Percentiles rank a stretch among this genome's conserved stretches.
Conservation (phyloP, 768 basidiomycete genomes). For the Rhizopogon vesiculosus region DNA sequence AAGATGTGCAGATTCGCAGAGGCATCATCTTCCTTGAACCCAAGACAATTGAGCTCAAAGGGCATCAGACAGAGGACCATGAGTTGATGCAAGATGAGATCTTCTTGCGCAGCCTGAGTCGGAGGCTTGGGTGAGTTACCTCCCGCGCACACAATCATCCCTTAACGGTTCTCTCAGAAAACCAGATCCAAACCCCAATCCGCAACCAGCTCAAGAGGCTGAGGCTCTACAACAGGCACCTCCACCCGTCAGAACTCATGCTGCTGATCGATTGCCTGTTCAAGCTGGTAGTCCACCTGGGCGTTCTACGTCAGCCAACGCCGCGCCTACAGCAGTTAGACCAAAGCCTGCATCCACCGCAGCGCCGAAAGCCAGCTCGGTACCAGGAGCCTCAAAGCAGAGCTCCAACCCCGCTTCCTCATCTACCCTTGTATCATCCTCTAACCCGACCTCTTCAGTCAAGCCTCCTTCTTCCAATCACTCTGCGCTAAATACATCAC, state of each 20-base stretch:
- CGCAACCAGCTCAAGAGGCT: background rate
- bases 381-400: background rate
- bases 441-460: conserved; percentile 5
- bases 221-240: background rate
- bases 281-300: background rate
- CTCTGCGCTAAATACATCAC: conserved; percentile 5
- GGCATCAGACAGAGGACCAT: conserved; percentile 59
- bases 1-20: conserved; percentile 59
- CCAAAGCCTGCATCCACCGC: background rate
- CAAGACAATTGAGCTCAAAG: conserved; percentile 52
- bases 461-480: background rate
- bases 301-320: background rate
- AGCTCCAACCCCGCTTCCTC: conserved; percentile 6
- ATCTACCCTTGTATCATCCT: conserved; percentile 13
- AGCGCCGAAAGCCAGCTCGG: background rate
- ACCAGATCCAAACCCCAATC: conserved; percentile 19
- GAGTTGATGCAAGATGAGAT: conserved; percentile 51
- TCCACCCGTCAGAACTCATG: background rate
- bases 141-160: background rate
- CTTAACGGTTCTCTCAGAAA: conserved; percentile 11
- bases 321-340: background rate
- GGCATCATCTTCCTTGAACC: conserved; percentile 81
- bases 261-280: background rate
- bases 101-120: conserved; percentile 58
- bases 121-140: conserved; percentile 60